Evolutionary conservation across 1,284 basidiomycete species (phyloP).

Genomic region (Ganoderma lingzhi): DNA sequence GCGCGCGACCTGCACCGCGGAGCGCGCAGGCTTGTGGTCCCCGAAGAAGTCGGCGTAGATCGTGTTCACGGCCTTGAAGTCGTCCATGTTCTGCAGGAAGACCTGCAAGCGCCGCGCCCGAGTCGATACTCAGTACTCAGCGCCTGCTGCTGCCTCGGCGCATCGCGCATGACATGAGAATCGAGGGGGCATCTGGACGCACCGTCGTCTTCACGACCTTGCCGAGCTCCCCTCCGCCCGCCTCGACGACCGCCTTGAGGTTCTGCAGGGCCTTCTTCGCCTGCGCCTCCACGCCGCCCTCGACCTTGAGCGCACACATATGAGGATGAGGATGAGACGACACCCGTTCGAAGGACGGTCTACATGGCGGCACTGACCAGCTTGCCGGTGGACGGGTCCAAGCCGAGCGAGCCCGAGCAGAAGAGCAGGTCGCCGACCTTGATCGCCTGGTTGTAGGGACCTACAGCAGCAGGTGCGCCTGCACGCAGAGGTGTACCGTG

Average conservation of each 20-base stretch:
- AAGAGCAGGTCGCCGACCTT: conserved; percentile 89
- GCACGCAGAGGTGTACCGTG: neutral
- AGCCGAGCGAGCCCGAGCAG: conserved; percentile 89
- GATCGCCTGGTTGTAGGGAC: conserved; percentile 92
- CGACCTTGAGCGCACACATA: conserved; percentile 35
- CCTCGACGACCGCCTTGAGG: conserved; percentile 85
- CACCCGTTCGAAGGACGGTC: no score
- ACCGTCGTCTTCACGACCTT: conserved; percentile 91
- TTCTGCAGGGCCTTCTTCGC: conserved; percentile 89
- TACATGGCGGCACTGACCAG: conserved; percentile 54
- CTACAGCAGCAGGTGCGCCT: conserved; percentile 90
- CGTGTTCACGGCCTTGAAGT: conserved; percentile 87
- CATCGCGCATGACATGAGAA: neutral
- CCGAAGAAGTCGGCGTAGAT: conserved; percentile 86
- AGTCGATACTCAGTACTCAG: no score
- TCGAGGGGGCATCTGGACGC: conserved; percentile 38
- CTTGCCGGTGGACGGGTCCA: conserved; percentile 80
- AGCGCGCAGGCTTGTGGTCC: conserved; percentile 92
- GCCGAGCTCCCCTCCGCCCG: conserved; percentile 78
- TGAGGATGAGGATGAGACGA: neutral
- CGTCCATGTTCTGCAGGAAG: conserved; percentile 93
- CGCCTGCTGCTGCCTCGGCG: neutral
- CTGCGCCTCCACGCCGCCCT: conserved; percentile 86
- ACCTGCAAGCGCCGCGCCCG: conserved; percentile 57
- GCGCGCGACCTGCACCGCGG: conserved; percentile 85